Evolutionary conservation across 2,329 filamentous ascomycete genomes (phyloP), one percentile per base, ranked within the genome.

Genomic region (Arthroderma sp.): DNA sequence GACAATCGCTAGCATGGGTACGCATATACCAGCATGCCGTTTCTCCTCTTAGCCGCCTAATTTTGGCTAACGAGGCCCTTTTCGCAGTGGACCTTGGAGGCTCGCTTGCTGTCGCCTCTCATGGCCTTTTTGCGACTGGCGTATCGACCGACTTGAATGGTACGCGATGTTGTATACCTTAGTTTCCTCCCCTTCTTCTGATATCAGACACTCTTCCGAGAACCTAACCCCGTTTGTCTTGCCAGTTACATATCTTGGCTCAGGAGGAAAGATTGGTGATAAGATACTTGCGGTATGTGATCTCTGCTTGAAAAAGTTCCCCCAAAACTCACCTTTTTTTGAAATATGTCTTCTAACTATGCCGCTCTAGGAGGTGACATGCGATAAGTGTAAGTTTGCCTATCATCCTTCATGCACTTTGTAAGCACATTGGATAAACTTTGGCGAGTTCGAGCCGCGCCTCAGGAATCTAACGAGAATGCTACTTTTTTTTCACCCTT

Each of bases 71-170:
- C 31, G 15, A 28, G 15, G 25, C 23, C 19, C 2, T 11, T 2
- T 9, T 13, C 17, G 13, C 31, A 80, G 81, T 84, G 51, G 83
- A 86, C 63, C 78, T 85, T 0, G 82, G 83, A 3, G 83, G 83
- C 21, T 84, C 81, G 15, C 71, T 86, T 8, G 83, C 83, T 7
- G 80, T 86, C 41, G 83, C 83, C 5, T 85, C 83, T 0, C 74
- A 79, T 35, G 83, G 83, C 0, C 74, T 86, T 1, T 85, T 81
- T 65, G 77, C 82, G 19, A 86, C 83, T 0, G 83, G 83, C 6
- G 83, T 86, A 1, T 84, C 81, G 1, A 86, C 83, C 2, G 83
- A 86, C 68, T 67, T 86, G 8, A 85, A 79, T 61, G 79, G 78
- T 79, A 19, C 17, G n/a, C 9, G 15, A 38, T 13, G 9, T 38